Evolutionary conservation across 2,329 filamentous ascomycete genomes (phyloP), one percentile per base, ranked within the genome.

Genomic region (Bisporella sp.): DNA sequence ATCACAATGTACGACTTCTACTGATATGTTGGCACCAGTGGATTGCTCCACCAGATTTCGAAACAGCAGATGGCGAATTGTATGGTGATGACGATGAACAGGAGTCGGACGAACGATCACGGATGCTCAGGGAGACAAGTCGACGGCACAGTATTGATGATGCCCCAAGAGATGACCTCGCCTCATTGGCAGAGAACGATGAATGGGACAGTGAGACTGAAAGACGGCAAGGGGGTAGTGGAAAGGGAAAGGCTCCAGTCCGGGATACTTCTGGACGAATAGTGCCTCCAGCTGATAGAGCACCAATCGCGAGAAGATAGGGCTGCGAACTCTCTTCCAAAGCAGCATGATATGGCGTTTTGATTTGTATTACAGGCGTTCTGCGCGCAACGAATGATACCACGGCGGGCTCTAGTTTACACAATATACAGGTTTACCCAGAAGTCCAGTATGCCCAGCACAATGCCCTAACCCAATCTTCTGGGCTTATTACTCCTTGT

Each of bases 401-500:
- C 54, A 58, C 45, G 31, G 32, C 33, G 37, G 35, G 48, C 32
- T 50, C 45, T 51, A 57, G 54, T 55, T 51, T 57, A 54, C 13
- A 61, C 50, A 61, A 30, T 45, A 49, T 53, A 50, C 43, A 48
- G 49, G 41, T 47, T 7, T 8, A 12, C 40, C 13, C 13, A 7
- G 40, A 8, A 42, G 8, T 21, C 8, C 4, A 42, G 6, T 21
- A 42, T 12, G 8, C 40, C 56, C 48, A 54, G 46, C 46, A 55
- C 53, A 54, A 43, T 50, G 39, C 28, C 53, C 54, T 59, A 66
- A 59, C 64, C 64, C 73, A 97, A 71, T 73, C 93, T 85, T 71
- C 91, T 91, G 39, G 84, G 85, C 67, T 84, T 88, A 68, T 79
- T 80, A 73, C 89, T 92, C 70, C 91, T 87, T 39, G 87, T 89